Evolutionary conservation across 768 basidiomycete species (phyloP).

Genomic region (Amanita inopinata): DNA sequence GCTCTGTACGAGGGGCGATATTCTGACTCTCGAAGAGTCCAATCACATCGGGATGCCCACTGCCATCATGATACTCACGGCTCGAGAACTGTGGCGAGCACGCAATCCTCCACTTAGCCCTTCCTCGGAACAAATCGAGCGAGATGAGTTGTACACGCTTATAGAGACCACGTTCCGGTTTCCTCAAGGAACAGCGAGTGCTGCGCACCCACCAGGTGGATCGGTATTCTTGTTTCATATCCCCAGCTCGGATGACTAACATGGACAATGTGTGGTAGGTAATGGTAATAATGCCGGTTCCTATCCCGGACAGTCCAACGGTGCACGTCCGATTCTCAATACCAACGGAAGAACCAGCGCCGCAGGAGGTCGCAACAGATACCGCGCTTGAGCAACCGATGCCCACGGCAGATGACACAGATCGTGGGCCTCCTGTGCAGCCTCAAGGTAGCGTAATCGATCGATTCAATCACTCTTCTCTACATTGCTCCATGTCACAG

Average conservation of each 20-base stretch:
- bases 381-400: neutral
- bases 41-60: constrained; percentile 32
- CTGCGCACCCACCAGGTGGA: too few species aligned
- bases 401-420: too few species aligned
- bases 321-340: too few species aligned
- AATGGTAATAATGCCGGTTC: too few species aligned
- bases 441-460: neutral
- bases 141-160: neutral
- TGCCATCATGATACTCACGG: constrained; percentile 10
- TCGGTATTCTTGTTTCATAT: too few species aligned
- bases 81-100: neutral
- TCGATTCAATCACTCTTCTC: neutral
- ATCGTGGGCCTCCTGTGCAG: neutral
- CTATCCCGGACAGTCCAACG: too few species aligned
- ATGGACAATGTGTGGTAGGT: too few species aligned
- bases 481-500: neutral
- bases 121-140: neutral
- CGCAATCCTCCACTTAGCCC: neutral
- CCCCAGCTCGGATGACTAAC: too few species aligned
- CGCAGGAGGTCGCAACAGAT: neutral
- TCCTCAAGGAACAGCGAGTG: too few species aligned
- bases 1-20: constrained; percentile 28
- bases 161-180: too few species aligned
- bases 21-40: constrained; percentile 36
- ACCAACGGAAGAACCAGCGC: too few species aligned